Base-by-base conservation (phyloP, 1,139 yeast genomes). In the Nematodospora anomalae region DNA sequence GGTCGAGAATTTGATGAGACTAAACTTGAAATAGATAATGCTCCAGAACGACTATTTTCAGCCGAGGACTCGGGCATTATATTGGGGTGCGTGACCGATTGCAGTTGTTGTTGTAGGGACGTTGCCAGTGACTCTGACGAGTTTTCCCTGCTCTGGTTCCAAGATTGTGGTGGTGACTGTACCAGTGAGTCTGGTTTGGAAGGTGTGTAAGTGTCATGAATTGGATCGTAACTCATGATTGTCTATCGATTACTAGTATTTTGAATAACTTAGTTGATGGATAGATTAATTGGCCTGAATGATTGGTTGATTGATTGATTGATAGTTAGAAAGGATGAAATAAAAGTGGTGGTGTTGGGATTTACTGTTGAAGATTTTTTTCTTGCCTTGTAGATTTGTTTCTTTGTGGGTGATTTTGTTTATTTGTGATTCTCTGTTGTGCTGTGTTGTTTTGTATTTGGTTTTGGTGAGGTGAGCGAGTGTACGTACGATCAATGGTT, bases 191-290 rank as follows among this genome's bases (percentile, higher is more conserved):
- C 32, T 25, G 36, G 30, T 31, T 30, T 37, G 10, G 46, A 28
- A 2, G 48, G 44, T 6, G 47, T 49, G 35, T 47, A 51, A 3
- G 54, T 60, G 35, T 60, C 66, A 42, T 60, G 64, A 10, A 59
- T 57, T 8, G 66, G 66, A 44, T 60, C 65, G 54, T 60, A 60
- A 44, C 56, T 59, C 66, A 60, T 60, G 13, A 16, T 44, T 24
- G 12, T 9, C 26, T 6, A n/a, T n/a, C n/a, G n/a, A n/a, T n/a
- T n/a, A n/a, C n/a, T n/a, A n/a, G n/a, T n/a, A n/a, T n/a, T n/a
- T n/a, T n/a, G n/a, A n/a, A n/a, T n/a, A n/a, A n/a, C n/a, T n/a
- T n/a, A n/a, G n/a, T n/a, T n/a, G n/a, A n/a, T n/a, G n/a, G n/a
- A n/a, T n/a, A n/a, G n/a, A n/a, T n/a, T n/a, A n/a, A n/a, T n/a